Evolutionary conservation across 805 yeast genomes (phyloP).

Genomic region (Tetrapisispora iriomotensis): DNA sequence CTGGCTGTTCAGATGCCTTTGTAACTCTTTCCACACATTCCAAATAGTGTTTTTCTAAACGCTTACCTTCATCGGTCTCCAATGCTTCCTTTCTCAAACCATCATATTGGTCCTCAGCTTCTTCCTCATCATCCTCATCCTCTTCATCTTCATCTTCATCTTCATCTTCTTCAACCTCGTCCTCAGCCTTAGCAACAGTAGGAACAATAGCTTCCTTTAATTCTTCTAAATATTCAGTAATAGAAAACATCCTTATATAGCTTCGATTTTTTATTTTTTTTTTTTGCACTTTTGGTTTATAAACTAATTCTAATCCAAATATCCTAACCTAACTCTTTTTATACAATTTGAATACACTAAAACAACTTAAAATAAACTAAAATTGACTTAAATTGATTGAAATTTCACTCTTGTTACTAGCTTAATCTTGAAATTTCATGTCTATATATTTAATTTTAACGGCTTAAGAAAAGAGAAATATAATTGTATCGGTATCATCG

Average conservation of each 20-base stretch:
- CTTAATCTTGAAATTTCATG: no score
- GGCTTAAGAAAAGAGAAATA: no score
- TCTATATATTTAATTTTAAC: no score
- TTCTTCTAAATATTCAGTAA: constrained; percentile 42
- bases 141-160: constrained; percentile 33
- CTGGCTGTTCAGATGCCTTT: constrained; percentile 74
- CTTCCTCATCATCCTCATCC: constrained; percentile 66
- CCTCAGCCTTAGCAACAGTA: constrained; percentile 72
- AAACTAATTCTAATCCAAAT: no score
- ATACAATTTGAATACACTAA: no score
- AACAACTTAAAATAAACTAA: no score
- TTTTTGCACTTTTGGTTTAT: no score
- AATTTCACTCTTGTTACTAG: no score
- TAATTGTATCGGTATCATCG: no score
- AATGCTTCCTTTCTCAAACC: constrained; percentile 59
- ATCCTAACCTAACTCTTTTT: no score
- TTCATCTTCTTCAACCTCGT: constrained; percentile 25
- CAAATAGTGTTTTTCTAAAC: constrained; percentile 76
- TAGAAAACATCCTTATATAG: constrained; percentile 30
- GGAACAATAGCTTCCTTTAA: constrained; percentile 74
- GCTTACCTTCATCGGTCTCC: constrained; percentile 55
- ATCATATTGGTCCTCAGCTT: constrained; percentile 55
- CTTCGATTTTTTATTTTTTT: no score
- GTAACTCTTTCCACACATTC: constrained; percentile 95
- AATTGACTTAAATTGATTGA: no score